Percentiles rank a stretch among this genome's conserved stretches.
phyloP scores from a whole-genome alignment of 495 filamentous ascomycete genomes.

The Pseudoneurospora amorphoporcata region DNA sequence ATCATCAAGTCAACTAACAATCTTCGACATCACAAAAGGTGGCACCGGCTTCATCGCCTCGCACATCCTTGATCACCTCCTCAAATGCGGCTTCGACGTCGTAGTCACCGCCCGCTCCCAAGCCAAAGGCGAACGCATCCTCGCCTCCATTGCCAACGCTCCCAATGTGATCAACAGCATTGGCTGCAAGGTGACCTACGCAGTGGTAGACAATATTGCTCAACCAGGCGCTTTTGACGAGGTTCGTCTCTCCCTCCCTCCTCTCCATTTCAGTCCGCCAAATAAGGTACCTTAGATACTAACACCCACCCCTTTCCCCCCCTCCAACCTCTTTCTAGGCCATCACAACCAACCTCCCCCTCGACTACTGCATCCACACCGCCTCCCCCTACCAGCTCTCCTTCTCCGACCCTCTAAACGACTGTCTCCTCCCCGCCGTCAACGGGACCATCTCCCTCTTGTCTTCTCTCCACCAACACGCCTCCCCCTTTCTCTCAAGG shows the following conservation, averaged over 20 bases:
- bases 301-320: no score
- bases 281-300: background rate
- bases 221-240: conserved; percentile 23
- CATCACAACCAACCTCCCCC: conserved; percentile 17
- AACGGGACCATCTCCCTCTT: conserved; percentile 33
- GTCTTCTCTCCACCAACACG: conserved; percentile 22
- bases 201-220: conserved; percentile 27
- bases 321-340: no score
- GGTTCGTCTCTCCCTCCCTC: conserved; percentile 7
- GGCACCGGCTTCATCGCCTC: conserved; percentile 34
- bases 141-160: conserved; percentile 15
- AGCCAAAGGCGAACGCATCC: conserved; percentile 27
- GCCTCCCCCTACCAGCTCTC: conserved; percentile 33
- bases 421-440: conserved; percentile 35
- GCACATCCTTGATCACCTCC: conserved; percentile 26
- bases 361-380: conserved; percentile 35
- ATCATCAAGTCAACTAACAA: background rate
- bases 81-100: conserved; percentile 26
- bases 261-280: background rate
- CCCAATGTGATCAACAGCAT: background rate
- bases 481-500: conserved; percentile 23
- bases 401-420: conserved; percentile 24
- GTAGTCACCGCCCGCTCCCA: conserved; percentile 30
- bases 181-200: conserved; percentile 16
- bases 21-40: conserved; percentile 7